Base-by-base conservation (phyloP, 2,329 filamentous ascomycete species). In the Neonectria faginata region DNA sequence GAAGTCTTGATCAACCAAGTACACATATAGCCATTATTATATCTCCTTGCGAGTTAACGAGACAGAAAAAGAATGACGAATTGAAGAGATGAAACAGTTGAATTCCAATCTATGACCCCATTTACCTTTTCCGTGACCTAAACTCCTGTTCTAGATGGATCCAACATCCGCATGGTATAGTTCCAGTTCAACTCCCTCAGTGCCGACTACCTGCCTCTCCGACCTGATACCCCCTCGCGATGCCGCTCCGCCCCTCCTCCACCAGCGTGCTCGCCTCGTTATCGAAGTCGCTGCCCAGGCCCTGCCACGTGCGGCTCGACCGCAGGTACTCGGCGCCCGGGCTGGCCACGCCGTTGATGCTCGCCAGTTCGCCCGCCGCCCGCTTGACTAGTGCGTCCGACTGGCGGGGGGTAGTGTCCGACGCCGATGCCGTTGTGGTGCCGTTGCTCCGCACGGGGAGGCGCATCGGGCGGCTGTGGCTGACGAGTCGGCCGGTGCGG, bases 281-380 rank as follows among this genome's bases (percentile, higher is more conserved):
- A n/a, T 80, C 68, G 73, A 94, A 97, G 76, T 99, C 96, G 66
- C 89, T 97, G 0, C 96, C 96, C 25, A 99, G 80, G 0, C 96
- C 96, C 74, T 91, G 91, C 96, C 96, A 99, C 4, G 93, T 97
- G 61, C 96, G 83, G 73, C 94, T 88, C 3, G 91, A 92, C 33
- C 91, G 87, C 67, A 99, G 81, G 71, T 88, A 98, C 77, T 97
- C 93, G 0, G 96, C 96, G 0, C 93, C 96, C 0, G 96, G 96
- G 50, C 95, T 98, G n/a, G 91, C 84, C 0, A 95, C 88, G 7
- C 94, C 93, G 56, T 94, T 95, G 70, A 98, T 89, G 50, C 90
- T 89, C 0, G 93, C 91, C 18, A 98, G 71, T 68, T 97, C 91
- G 3, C 91, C 89, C 58, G 78, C 64, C 59, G 79, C 71, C 68